These are phyloP conservation scores for Pythium folliculosum DNA, from an alignment of 352 stramenopile species.

Conservation along the genomic window DNA sequence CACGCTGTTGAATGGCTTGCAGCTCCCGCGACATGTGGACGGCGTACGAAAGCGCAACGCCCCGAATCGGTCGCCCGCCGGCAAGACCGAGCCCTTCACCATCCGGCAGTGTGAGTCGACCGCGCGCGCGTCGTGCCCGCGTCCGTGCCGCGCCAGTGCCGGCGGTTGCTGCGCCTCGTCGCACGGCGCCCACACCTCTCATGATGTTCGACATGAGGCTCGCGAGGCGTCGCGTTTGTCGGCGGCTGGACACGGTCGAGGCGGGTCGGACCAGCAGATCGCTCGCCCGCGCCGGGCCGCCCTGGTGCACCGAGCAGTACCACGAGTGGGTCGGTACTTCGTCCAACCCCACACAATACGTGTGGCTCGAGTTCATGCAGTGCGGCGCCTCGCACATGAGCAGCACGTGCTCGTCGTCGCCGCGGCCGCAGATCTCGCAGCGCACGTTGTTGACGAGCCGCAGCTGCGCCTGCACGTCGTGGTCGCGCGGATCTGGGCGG, in stretches of 20 bases:
- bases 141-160: slow-evolving; percentile 13
- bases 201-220: slow-evolving; percentile 79
- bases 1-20: slow-evolving; percentile 64
- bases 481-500: slow-evolving; percentile 55
- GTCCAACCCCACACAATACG: slow-evolving; percentile 68
- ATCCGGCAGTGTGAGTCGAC: slow-evolving; percentile 16
- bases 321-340: slow-evolving; percentile 62
- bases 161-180: not conserved
- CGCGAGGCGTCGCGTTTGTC: slow-evolving; percentile 61
- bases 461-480: slow-evolving; percentile 70
- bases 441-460: slow-evolving; percentile 69
- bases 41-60: slow-evolving; percentile 65
- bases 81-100: slow-evolving; percentile 22
- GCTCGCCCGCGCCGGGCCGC: slow-evolving; percentile 40
- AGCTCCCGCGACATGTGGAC: slow-evolving; percentile 80
- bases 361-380: slow-evolving; percentile 72
- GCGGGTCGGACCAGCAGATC: slow-evolving; percentile 56
- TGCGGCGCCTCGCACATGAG: slow-evolving; percentile 70
- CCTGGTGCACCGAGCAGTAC: slow-evolving; percentile 64
- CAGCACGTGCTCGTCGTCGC: slow-evolving; percentile 80
- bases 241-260: slow-evolving; percentile 62
- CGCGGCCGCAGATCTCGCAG: slow-evolving; percentile 71
- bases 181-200: slow-evolving; percentile 15
- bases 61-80: slow-evolving; percentile 45
- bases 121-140: slow-evolving; percentile 22